These are phyloP conservation scores for Asterionellopsis glacialis DNA, from an alignment of 108 stramenopile genomes.

Conservation along the genomic window DNA sequence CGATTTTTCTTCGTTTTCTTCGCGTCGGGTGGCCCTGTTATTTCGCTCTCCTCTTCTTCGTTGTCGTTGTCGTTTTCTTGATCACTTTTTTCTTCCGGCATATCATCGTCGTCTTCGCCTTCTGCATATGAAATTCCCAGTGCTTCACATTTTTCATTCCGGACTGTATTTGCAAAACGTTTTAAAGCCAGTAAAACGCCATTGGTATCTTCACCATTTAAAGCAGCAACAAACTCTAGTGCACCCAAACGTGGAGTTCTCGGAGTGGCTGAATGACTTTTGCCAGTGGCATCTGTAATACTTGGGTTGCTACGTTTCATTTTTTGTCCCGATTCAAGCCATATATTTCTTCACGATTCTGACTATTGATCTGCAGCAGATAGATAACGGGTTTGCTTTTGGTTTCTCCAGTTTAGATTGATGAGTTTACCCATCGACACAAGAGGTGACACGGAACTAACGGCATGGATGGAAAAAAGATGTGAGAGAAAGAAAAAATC, in stretches of 20 bases:
- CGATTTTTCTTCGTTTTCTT: constrained; percentile 32
- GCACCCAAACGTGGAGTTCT: constrained; percentile 16
- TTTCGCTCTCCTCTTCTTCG: constrained; percentile 17
- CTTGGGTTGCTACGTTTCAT: too few relatives aligned
- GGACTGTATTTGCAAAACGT: constrained; percentile 41
- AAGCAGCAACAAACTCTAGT: constrained; percentile 65
- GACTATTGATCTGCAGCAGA: too few relatives aligned
- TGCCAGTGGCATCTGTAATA: too few relatives aligned
- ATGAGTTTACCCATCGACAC: too few relatives aligned
- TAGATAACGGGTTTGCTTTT: too few relatives aligned
- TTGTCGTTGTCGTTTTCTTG: constrained; percentile 21
- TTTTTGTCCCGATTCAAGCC: too few relatives aligned
- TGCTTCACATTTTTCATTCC: constrained; percentile 42
- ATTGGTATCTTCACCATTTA: constrained; percentile 73
- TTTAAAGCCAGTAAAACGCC: constrained; percentile 42
- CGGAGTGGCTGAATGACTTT: too few relatives aligned
- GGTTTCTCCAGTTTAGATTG: too few relatives aligned
- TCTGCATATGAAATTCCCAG: constrained; percentile 2
- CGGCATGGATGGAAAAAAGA: too few relatives aligned
- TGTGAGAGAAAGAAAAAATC: too few relatives aligned
- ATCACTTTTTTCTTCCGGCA: constrained; percentile 10
- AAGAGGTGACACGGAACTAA: too few relatives aligned
- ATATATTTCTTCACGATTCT: too few relatives aligned
- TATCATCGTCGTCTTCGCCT: constrained; percentile 5
- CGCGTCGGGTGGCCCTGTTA: constrained; percentile 23